Evolutionary conservation across 2,329 filamentous ascomycete species (phyloP).

Genomic region (Lasiodiplodia sp.): DNA sequence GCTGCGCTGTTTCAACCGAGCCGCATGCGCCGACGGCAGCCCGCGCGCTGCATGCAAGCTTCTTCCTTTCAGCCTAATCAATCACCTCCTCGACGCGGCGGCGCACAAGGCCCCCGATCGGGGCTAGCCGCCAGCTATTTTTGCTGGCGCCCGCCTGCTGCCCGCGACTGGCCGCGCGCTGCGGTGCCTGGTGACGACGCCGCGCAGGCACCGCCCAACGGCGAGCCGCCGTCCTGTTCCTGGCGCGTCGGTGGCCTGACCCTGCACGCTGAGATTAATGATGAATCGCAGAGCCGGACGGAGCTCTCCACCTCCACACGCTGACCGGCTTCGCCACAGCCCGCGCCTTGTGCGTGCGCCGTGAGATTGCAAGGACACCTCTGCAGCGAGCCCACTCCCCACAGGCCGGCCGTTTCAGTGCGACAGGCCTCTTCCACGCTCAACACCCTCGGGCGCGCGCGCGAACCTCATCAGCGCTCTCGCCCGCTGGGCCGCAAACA

Average conservation of each 20-base stretch:
- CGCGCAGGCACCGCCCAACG: not conserved
- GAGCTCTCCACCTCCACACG: constrained; percentile 19
- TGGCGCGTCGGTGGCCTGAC: constrained; percentile 25
- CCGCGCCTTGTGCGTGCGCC: constrained; percentile 21
- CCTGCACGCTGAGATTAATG: constrained; percentile 25
- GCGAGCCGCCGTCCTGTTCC: constrained; percentile 1
- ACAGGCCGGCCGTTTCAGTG: constrained; percentile 25
- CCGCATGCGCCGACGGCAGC: constrained; percentile 20
- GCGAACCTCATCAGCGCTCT: not conserved
- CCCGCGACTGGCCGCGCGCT: not conserved
- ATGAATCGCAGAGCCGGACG: constrained; percentile 27
- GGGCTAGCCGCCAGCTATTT: constrained; percentile 26
- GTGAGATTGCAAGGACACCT: constrained; percentile 26
- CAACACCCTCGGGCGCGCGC: not conserved
- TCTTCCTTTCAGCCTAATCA: constrained; percentile 4
- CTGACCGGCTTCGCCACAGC: constrained; percentile 27
- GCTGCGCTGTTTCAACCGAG: constrained; percentile 26
- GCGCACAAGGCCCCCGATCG: constrained; percentile 17
- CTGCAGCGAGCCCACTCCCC: constrained; percentile 11
- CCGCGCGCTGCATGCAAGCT: constrained; percentile 20
- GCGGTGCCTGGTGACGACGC: not conserved
- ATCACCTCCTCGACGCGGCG: not conserved
- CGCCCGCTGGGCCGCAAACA: constrained; percentile 11
- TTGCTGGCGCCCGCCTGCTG: not conserved
- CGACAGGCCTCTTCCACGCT: constrained; percentile 22